Conservation (phyloP, 257 asterid species). For the Solanum etuberosum region DNA sequence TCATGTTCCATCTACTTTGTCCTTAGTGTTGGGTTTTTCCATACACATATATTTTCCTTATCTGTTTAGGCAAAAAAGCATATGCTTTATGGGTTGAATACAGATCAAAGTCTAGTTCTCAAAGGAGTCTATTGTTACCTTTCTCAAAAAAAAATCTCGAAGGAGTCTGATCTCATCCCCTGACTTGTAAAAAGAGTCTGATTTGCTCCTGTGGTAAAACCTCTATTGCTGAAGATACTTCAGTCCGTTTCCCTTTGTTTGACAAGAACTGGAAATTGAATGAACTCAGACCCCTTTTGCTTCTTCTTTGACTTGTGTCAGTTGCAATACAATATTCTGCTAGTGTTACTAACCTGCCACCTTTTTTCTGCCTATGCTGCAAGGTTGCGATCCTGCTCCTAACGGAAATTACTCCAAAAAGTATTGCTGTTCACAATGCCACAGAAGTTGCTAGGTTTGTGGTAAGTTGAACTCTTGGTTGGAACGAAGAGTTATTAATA, state of each 20-base stretch:
- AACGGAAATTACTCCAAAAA: slow-evolving; percentile 97
- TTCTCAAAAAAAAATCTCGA: neutral
- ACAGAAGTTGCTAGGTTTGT: slow-evolving; percentile 92
- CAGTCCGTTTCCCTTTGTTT: neutral
- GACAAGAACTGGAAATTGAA: neutral
- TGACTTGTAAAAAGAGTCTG: neutral
- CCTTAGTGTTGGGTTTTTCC: neutral
- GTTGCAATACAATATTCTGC: neutral
- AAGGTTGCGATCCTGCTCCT: slow-evolving; percentile 95
- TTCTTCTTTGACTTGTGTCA: neutral
- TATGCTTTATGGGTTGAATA: neutral
- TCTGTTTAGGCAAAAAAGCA: neutral
- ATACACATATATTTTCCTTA: neutral
- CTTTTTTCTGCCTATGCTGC: slow-evolving; percentile 4
- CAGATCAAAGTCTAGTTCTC: neutral
- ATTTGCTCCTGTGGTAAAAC: neutral
- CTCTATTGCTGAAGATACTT: neutral
- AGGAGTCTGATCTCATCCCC: neutral
- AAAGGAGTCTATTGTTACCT: neutral
- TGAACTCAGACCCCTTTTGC: neutral
- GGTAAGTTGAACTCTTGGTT: slow-evolving; percentile 53
- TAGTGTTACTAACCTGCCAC: neutral
- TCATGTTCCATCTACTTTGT: neutral
- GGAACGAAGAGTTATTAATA: neutral
- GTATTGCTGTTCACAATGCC: slow-evolving; percentile 98